phyloP scores from a whole-genome alignment of 352 stramenopile genomes.

The Pythium aristosporum region DNA sequence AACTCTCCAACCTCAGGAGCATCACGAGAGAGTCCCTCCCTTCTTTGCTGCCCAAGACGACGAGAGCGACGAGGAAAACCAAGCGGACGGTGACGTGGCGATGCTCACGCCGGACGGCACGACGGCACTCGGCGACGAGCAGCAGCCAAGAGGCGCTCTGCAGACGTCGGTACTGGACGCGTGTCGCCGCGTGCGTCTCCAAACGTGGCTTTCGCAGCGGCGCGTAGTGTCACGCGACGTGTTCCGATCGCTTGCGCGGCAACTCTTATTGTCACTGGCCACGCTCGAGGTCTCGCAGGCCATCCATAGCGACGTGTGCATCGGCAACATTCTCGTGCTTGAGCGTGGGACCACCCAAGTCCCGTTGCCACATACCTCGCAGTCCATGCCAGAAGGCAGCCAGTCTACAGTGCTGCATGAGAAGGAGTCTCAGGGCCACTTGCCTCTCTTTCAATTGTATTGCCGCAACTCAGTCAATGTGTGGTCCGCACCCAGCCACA shows the following conservation, averaged over 20 bases:
- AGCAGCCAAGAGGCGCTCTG: background rate
- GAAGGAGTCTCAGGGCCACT: background rate
- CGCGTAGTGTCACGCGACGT: constrained; percentile 34
- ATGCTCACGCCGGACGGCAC: constrained; percentile 29
- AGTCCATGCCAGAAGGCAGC: constrained; percentile 12
- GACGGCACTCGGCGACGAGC: background rate
- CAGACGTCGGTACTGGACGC: background rate
- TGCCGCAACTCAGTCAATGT: constrained; percentile 21
- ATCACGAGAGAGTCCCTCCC: background rate
- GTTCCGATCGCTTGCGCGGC: constrained; percentile 53
- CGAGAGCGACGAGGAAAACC: constrained; percentile 22
- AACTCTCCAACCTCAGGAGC: background rate
- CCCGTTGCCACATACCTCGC: background rate
- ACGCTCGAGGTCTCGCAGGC: constrained; percentile 48
- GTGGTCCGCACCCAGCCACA: background rate
- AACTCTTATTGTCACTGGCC: constrained; percentile 58
- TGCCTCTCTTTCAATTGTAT: constrained; percentile 28
- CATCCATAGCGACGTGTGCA: constrained; percentile 52
- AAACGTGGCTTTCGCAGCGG: constrained; percentile 40
- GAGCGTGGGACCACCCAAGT: background rate
- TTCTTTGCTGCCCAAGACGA: constrained; percentile 4
- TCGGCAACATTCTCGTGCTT: constrained; percentile 53
- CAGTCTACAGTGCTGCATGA: background rate
- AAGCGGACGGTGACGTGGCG: constrained; percentile 36
- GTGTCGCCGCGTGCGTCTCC: constrained; percentile 22